These are phyloP conservation scores for Eucalyptus regnans DNA, from an alignment of 345 rosid species.

Conservation along the genomic window DNA sequence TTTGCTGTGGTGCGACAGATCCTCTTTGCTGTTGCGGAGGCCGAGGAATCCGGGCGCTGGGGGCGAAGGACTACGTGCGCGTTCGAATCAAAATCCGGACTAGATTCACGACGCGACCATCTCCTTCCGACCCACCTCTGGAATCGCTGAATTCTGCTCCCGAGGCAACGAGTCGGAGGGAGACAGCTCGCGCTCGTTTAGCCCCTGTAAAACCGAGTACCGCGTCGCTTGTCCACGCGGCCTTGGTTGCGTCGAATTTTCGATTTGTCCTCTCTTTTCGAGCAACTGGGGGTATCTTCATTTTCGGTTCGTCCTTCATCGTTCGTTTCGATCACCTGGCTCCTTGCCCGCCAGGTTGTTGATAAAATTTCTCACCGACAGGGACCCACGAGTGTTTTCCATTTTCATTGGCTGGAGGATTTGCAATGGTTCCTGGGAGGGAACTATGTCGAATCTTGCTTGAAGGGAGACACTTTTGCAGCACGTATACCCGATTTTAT, in stretches of 20 bases:
- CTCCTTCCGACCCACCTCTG: neutral
- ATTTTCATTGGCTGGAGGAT: neutral
- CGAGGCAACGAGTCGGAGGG: neutral
- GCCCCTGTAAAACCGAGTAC: neutral
- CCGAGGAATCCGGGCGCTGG: neutral
- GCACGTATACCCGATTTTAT: conserved; percentile 21
- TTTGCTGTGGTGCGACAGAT: neutral
- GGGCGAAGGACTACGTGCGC: neutral
- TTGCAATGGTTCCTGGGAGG: neutral
- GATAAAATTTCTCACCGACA: neutral
- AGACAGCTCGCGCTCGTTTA: neutral
- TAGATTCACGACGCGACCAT: neutral
- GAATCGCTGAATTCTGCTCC: neutral
- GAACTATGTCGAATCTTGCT: neutral
- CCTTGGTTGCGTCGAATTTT: neutral
- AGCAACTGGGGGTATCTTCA: neutral
- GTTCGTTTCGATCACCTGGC: neutral
- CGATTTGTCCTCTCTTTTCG: neutral
- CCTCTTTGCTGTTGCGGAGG: neutral
- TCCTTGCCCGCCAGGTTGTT: neutral
- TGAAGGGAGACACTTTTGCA: neutral
- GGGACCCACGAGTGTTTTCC: neutral
- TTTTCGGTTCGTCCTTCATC: neutral
- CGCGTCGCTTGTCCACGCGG: neutral
- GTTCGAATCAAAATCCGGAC: neutral